These are phyloP conservation scores for Blastocystis sp. DNA, from an alignment of 352 stramenopile genomes.

Conservation along the genomic window DNA sequence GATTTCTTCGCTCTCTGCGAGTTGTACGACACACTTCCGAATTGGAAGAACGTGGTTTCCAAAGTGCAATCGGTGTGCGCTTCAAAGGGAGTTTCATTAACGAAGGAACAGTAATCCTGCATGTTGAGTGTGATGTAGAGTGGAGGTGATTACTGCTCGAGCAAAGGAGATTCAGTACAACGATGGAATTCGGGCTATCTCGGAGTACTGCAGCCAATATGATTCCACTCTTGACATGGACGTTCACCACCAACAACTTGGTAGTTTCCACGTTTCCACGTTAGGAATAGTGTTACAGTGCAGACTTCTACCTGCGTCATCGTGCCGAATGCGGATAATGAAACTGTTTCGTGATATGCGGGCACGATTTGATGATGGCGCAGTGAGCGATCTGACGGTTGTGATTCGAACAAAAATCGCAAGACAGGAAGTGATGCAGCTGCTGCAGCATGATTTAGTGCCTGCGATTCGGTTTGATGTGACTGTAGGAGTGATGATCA, in stretches of 20 bases:
- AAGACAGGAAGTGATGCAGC: background rate
- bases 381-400: background rate
- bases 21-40: background rate
- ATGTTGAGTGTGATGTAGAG: background rate
- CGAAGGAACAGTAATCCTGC: background rate
- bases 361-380: background rate
- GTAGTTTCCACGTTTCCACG: background rate
- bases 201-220: constrained; percentile 4
- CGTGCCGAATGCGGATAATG: constrained; percentile 31
- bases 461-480: background rate
- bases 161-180: constrained; percentile 6
- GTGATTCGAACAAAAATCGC: background rate
- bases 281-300: constrained; percentile 39
- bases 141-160: background rate
- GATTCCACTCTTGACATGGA: constrained; percentile 9
- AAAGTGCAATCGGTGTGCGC: background rate
- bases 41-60: background rate
- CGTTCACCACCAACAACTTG: background rate
- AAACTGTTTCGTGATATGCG: constrained; percentile 32
- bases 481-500: background rate
- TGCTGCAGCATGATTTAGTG: constrained; percentile 5
- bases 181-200: background rate
- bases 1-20: background rate
- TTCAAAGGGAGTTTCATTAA: background rate
- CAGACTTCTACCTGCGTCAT: background rate